Conservation (phyloP, 140 eudicot species). For the Flaveria floridana region DNA sequence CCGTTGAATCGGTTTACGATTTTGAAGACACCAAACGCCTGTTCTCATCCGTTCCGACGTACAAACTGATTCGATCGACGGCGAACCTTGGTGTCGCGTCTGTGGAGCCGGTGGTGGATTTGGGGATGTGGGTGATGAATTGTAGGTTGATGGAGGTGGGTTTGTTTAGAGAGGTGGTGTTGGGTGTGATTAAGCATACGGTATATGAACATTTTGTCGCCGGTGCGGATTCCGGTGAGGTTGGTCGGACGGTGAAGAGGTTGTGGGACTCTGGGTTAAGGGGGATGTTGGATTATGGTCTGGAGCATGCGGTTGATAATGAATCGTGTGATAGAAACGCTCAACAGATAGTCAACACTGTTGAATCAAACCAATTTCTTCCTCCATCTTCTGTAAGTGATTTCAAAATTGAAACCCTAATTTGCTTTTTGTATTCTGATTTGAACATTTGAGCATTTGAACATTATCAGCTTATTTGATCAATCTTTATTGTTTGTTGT, state of each 20-base stretch:
- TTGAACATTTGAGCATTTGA: background rate
- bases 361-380: constrained; percentile 49
- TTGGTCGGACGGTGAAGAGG: constrained; percentile 48
- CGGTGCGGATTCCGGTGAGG: constrained; percentile 55
- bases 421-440: background rate
- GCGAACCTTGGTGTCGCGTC: constrained; percentile 51
- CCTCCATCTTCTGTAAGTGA: constrained; percentile 50
- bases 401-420: background rate
- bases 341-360: constrained; percentile 46
- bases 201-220: constrained; percentile 79
- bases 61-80: constrained; percentile 50
- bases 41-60: constrained; percentile 54
- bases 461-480: background rate
- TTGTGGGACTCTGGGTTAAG: constrained; percentile 62
- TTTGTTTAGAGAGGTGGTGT: constrained; percentile 33
- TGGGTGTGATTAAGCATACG: constrained; percentile 45
- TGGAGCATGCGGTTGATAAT: constrained; percentile 78
- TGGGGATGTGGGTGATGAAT: constrained; percentile 72
- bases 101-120: constrained; percentile 57
- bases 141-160: constrained; percentile 56
- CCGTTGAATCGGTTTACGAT: constrained; percentile 34
- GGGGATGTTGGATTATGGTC: constrained; percentile 74
- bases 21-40: constrained; percentile 53
- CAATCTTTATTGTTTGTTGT: background rate
- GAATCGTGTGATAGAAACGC: constrained; percentile 60